Evolutionary conservation across 179 eudicot species (phyloP).

Genomic region (Vitellaria paradoxa): DNA sequence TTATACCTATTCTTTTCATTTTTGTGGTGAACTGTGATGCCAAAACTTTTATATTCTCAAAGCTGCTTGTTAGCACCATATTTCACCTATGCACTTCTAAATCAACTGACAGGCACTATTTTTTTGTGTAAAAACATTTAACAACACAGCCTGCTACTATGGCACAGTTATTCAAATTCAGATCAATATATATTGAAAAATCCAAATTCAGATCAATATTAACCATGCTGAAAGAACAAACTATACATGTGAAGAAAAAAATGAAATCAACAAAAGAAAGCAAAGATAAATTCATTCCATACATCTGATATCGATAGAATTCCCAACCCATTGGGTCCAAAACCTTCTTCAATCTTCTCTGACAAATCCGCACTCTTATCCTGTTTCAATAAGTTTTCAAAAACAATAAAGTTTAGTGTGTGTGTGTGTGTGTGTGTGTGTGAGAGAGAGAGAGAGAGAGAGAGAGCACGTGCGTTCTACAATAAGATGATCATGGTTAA

Average conservation of each 20-base stretch:
- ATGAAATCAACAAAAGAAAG: neutral
- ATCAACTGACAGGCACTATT: neutral
- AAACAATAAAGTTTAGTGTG: neutral
- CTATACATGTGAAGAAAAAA: neutral
- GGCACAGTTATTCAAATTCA: neutral
- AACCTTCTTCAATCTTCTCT: constrained; percentile 70
- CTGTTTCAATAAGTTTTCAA: constrained; percentile 28
- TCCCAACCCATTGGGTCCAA: constrained; percentile 84
- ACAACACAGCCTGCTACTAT: neutral
- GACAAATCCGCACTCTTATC: constrained; percentile 64
- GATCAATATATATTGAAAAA: no score
- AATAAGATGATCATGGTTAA: neutral
- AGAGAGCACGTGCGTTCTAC: neutral
- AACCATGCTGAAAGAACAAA: neutral
- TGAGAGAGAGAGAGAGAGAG: neutral
- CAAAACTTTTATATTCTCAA: no score
- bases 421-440: no score
- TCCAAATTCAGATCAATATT: neutral
- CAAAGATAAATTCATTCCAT: constrained; percentile 17
- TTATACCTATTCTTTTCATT: no score
- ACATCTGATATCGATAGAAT: constrained; percentile 75
- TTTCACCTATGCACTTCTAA: neutral
- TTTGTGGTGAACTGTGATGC: neutral
- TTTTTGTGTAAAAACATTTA: no score
- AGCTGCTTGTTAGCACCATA: neutral